Conservation (phyloP, 2,329 filamentous ascomycete genomes). For the Bipolaris gigantea region DNA sequence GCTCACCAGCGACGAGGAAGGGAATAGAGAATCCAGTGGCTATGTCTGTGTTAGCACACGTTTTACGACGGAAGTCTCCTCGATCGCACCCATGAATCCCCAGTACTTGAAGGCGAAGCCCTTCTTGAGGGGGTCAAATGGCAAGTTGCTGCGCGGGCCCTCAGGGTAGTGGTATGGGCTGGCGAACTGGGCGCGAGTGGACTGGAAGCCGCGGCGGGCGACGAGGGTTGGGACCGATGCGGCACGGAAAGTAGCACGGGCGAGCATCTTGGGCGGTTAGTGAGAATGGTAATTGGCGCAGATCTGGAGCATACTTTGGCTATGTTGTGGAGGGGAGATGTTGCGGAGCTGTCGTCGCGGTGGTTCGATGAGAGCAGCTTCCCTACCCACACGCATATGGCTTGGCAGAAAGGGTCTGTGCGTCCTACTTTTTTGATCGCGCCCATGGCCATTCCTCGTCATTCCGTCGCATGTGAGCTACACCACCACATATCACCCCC, state of each 20-base stretch:
- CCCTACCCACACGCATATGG: background rate
- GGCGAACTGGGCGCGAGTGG: constrained; percentile 79
- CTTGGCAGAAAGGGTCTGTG: constrained; percentile 9
- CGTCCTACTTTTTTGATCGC: constrained; percentile 7
- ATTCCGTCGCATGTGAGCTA: background rate
- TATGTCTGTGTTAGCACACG: constrained; percentile 48
- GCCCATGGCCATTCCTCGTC: background rate
- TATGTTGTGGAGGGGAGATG: constrained; percentile 32
- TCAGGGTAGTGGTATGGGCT: constrained; percentile 99
- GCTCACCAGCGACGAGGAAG: constrained; percentile 66
- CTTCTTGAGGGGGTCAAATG: constrained; percentile 92
- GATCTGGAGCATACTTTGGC: constrained; percentile 32
- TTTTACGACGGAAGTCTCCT: constrained; percentile 18
- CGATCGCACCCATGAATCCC: constrained; percentile 68
- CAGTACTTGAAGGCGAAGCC: constrained; percentile 85
- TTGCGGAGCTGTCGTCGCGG: constrained; percentile 21
- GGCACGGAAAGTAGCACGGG: constrained; percentile 65
- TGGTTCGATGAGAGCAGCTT: constrained; percentile 12
- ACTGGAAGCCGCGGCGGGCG: constrained; percentile 91
- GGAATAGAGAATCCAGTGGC: constrained; percentile 61
- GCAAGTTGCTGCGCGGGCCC: constrained; percentile 90
- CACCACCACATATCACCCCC: background rate
- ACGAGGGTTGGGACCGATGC: constrained; percentile 63
- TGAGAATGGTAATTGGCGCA: constrained; percentile 30
- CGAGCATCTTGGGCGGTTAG: constrained; percentile 71